Conservation (phyloP, 352 stramenopile genomes). For the Phytophthora pisi region DNA sequence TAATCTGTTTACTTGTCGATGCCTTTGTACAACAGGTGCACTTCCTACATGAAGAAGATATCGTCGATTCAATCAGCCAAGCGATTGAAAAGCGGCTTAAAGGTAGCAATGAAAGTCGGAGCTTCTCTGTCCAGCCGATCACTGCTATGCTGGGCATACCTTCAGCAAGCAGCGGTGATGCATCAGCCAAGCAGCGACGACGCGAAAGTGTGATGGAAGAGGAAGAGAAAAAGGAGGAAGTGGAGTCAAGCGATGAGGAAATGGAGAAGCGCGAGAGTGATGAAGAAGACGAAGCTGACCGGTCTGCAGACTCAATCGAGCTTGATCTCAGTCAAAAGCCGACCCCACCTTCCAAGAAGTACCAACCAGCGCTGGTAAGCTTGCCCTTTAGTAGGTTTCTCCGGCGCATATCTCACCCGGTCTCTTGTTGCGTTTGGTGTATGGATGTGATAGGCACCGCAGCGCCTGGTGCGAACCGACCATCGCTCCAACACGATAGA, state of each 20-base stretch:
- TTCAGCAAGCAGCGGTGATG: constrained; percentile 21
- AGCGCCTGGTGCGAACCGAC: constrained; percentile 84
- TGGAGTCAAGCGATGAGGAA: constrained; percentile 29
- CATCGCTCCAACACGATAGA: constrained; percentile 88
- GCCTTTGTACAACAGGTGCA: constrained; percentile 73
- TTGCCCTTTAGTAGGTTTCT: background rate
- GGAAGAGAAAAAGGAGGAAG: constrained; percentile 37
- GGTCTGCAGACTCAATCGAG: constrained; percentile 49
- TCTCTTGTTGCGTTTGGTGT: constrained; percentile 1
- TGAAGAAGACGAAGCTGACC: constrained; percentile 40
- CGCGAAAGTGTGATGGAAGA: constrained; percentile 40
- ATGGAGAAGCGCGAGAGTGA: constrained; percentile 42
- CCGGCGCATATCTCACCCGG: background rate
- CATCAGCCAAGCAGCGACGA: constrained; percentile 26
- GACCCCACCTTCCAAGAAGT: constrained; percentile 68
- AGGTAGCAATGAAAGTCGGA: constrained; percentile 90
- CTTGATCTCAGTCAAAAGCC: constrained; percentile 64
- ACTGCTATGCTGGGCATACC: constrained; percentile 58
- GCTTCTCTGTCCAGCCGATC: constrained; percentile 91
- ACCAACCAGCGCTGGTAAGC: constrained; percentile 64
- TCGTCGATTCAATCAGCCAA: constrained; percentile 84
- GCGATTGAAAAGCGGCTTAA: constrained; percentile 83
- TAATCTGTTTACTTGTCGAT: background rate
- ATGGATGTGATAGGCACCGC: constrained; percentile 54
- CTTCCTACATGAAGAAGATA: constrained; percentile 95